These are phyloP conservation scores for Fraxinus quadrangulata DNA, from an alignment of 257 asterid species.

Conservation along the genomic window DNA sequence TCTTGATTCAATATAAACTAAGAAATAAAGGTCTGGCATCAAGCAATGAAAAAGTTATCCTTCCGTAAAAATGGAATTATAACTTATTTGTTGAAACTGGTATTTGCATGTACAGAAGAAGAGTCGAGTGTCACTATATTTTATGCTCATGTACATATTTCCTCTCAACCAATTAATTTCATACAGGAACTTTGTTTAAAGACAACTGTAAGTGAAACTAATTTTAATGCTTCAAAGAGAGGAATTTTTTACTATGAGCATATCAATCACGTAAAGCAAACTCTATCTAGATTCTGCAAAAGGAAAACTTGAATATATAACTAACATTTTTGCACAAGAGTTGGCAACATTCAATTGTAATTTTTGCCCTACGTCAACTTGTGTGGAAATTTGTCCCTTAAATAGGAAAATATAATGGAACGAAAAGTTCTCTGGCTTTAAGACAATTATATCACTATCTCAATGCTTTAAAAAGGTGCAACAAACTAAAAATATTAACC, in stretches of 20 bases:
- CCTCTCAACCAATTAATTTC: conserved; percentile 8
- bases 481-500: conserved; percentile 28
- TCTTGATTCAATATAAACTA: neutral
- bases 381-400: neutral
- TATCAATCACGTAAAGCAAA: conserved; percentile 12
- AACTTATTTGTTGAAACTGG: neutral
- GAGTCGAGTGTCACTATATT: neutral
- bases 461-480: conserved; percentile 9
- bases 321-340: neutral
- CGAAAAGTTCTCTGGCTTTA: conserved; percentile 4
- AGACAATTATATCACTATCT: conserved; percentile 13
- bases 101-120: neutral
- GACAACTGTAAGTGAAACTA: conserved; percentile 8
- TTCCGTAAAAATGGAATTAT: neutral
- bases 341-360: conserved; percentile 8
- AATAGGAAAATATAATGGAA: conserved; percentile 16
- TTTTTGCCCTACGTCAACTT: neutral
- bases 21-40: neutral
- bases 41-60: conserved; percentile 1
- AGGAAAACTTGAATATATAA: conserved; percentile 2
- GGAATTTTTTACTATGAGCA: neutral
- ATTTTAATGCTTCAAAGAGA: conserved; percentile 7
- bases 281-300: conserved; percentile 6
- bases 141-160: neutral
- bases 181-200: conserved; percentile 7